These are phyloP conservation scores for Ophiocordyceps camponoti-saundersi DNA, from an alignment of 2,329 filamentous ascomycete genomes.

Conservation along the genomic window DNA sequence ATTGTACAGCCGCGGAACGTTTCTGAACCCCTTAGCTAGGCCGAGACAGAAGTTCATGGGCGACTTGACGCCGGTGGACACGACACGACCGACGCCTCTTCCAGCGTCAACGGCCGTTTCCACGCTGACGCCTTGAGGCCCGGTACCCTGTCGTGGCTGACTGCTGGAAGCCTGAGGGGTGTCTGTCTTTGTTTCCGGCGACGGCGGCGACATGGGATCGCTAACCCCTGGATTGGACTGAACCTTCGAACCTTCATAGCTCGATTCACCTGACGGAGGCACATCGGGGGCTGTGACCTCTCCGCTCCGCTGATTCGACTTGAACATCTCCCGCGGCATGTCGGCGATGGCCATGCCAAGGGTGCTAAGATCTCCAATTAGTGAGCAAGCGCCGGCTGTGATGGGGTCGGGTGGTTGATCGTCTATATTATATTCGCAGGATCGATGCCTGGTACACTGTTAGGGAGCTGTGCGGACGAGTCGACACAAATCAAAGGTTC, in stretches of 20 bases:
- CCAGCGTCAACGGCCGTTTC: conserved; percentile 49
- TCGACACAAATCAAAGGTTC: conserved; percentile 8
- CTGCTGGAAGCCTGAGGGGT: conserved; percentile 1
- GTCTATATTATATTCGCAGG: conserved; percentile 57
- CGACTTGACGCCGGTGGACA: conserved; percentile 57
- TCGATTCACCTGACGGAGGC: conserved; percentile 1
- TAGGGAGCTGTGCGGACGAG: conserved; percentile 1
- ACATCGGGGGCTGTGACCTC: conserved; percentile 2
- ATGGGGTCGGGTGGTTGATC: conserved; percentile 67
- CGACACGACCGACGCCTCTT: conserved; percentile 53
- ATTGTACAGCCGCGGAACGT: conserved; percentile 70
- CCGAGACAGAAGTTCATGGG: conserved; percentile 77
- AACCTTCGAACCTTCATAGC: conserved; percentile 2
- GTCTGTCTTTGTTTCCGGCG: neutral
- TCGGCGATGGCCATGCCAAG: conserved; percentile 75
- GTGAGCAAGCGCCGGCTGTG: conserved; percentile 56
- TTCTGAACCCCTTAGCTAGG: conserved; percentile 73
- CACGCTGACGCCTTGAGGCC: conserved; percentile 14
- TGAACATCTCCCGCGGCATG: conserved; percentile 41
- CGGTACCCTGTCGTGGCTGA: conserved; percentile 4
- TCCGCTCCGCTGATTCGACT: conserved; percentile 12
- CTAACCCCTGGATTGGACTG: conserved; percentile 2
- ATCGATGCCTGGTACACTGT: conserved; percentile 22
- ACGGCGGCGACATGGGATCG: neutral
- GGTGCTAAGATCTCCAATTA: conserved; percentile 68